Evolutionary conservation across 495 filamentous ascomycete genomes (phyloP).

Genomic region (Neurospora sp.): DNA sequence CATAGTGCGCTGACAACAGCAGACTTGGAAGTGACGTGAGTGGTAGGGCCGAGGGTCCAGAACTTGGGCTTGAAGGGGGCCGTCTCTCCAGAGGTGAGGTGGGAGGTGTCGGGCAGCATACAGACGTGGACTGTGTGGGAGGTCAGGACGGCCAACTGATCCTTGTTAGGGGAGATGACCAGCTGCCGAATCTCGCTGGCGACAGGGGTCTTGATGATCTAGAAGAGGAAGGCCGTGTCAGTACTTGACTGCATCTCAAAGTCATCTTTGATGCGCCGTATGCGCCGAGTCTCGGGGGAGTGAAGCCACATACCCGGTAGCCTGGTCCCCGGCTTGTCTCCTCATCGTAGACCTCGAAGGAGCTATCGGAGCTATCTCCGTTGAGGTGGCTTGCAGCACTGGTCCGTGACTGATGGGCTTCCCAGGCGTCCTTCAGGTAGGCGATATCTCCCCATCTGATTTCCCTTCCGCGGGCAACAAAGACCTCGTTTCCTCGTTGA

Average conservation of each 20-base stretch:
- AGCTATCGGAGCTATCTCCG: slow-evolving; percentile 21
- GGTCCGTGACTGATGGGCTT: slow-evolving; percentile 20
- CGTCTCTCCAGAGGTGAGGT: slow-evolving; percentile 53
- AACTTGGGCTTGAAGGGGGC: slow-evolving; percentile 65
- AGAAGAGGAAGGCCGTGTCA: not conserved
- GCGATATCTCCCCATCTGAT: slow-evolving; percentile 78
- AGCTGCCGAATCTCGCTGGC: slow-evolving; percentile 71
- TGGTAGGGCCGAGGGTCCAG: slow-evolving; percentile 77
- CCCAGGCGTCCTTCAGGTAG: slow-evolving; percentile 63
- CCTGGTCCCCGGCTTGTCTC: slow-evolving; percentile 25
- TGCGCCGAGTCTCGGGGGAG: not conserved
- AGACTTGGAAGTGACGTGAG: slow-evolving; percentile 73
- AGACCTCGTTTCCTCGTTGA: slow-evolving; percentile 66
- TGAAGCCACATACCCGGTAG: slow-evolving; percentile 34
- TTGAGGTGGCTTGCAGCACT: slow-evolving; percentile 14
- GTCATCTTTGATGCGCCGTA: not conserved
- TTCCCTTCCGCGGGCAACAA: slow-evolving; percentile 73
- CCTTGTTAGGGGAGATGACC: slow-evolving; percentile 65
- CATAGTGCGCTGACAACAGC: slow-evolving; percentile 69
- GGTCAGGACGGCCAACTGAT: slow-evolving; percentile 73
- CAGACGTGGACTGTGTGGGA: slow-evolving; percentile 76
- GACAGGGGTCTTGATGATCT: slow-evolving; percentile 64
- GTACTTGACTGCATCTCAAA: not conserved
- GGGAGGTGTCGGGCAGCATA: slow-evolving; percentile 63
- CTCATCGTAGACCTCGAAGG: slow-evolving; percentile 23